Conservation (phyloP, 2,329 filamentous ascomycete species). For the Sarocladium oryzae region DNA sequence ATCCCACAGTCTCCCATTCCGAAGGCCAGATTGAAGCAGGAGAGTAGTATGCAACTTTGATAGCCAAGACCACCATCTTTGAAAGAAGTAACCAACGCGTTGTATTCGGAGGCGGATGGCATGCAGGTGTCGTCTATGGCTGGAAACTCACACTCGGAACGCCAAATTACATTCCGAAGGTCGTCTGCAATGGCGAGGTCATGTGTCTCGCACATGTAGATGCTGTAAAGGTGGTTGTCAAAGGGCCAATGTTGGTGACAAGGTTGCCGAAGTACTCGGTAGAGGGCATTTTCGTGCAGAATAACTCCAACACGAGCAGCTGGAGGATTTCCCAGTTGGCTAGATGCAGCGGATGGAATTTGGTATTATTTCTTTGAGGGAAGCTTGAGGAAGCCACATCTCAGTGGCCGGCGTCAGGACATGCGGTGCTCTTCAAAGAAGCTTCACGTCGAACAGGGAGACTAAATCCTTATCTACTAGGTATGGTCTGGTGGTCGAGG, state of each 20-base stretch:
- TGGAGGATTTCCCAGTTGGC: too few relatives aligned
- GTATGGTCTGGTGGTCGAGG: too few relatives aligned
- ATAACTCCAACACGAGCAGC: too few relatives aligned
- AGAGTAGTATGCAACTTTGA: neutral
- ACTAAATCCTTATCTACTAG: too few relatives aligned
- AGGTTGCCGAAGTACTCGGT: slow-evolving; percentile 17
- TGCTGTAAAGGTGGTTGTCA: slow-evolving; percentile 24
- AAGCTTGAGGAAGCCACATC: too few relatives aligned
- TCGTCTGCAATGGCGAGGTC: slow-evolving; percentile 8
- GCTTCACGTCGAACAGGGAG: too few relatives aligned
- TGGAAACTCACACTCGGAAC: neutral
- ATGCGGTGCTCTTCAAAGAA: too few relatives aligned
- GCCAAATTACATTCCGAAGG: slow-evolving; percentile 12
- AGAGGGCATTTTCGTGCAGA: slow-evolving; percentile 22
- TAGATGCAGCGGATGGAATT: too few relatives aligned
- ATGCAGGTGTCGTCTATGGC: neutral
- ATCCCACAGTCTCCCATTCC: neutral
- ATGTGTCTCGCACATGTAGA: slow-evolving; percentile 17
- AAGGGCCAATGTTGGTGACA: slow-evolving; percentile 23
- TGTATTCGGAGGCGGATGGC: neutral
- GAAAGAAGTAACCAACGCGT: neutral
- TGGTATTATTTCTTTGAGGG: too few relatives aligned
- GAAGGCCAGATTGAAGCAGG: slow-evolving; percentile 4
- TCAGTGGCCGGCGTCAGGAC: too few relatives aligned
- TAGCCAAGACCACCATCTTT: neutral